Percentiles rank a stretch among this genome's conserved stretches.
Evolutionary conservation across 2,329 filamentous ascomycete genomes (phyloP).

Genomic region (Fusarium xyrophilum): DNA sequence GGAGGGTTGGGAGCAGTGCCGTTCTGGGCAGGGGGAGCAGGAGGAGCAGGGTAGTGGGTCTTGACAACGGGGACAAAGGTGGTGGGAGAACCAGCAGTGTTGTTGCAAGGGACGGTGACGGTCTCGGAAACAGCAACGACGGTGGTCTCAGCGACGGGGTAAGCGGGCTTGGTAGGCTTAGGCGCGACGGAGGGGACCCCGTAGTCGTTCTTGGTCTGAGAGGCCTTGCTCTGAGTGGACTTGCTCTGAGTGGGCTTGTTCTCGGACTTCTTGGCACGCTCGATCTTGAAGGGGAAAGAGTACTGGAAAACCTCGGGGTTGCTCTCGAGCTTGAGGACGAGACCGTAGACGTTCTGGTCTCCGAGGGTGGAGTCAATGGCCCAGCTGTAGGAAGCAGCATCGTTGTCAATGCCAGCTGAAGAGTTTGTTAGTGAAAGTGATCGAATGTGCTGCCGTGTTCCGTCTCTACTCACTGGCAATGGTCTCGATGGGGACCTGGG

Average conservation of each 20-base stretch:
- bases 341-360: constrained; percentile 60
- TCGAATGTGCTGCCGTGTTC: neutral
- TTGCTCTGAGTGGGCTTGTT: constrained; percentile 4
- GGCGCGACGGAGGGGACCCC: constrained; percentile 41
- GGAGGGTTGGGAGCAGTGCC: constrained; percentile 29
- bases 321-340: constrained; percentile 60
- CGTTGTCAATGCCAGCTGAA: constrained; percentile 57
- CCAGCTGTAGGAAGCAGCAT: constrained; percentile 58
- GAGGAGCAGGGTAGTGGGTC: constrained; percentile 29
- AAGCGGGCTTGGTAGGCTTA: constrained; percentile 24
- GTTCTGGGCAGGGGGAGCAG: constrained; percentile 29
- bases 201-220: constrained; percentile 15
- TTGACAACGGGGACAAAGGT: constrained; percentile 35
- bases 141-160: constrained; percentile 35
- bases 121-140: constrained; percentile 30
- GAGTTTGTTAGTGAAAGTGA: neutral
- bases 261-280: constrained; percentile 38
- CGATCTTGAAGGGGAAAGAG: constrained; percentile 67
- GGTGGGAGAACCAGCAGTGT: constrained; percentile 34
- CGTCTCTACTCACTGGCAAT: constrained; percentile 60
- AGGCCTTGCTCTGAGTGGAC: constrained; percentile 14
- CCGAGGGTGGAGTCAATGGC: constrained; percentile 55
- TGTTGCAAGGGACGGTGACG: constrained; percentile 38
- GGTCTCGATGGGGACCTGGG: constrained; percentile 51
- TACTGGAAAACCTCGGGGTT: constrained; percentile 63